Percentiles rank a stretch among this genome's conserved stretches.
Conservation (phyloP, 306 rosid species). For the Citrullus mucosospermus region DNA sequence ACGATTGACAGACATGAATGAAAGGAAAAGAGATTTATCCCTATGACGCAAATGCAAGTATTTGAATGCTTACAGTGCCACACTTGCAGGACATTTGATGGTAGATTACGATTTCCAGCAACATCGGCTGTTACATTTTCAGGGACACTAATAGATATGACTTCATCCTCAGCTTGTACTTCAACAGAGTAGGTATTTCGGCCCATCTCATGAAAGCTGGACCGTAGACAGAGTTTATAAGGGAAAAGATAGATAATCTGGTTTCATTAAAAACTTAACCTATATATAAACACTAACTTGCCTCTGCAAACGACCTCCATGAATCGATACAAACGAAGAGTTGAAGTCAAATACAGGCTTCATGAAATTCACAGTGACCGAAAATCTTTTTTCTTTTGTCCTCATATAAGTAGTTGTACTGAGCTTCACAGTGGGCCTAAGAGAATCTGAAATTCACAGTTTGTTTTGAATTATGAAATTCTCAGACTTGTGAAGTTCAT, state of each 20-base stretch:
- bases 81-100: conserved; percentile 82
- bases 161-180: conserved; percentile 37
- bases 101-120: conserved; percentile 75
- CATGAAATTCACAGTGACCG: conserved; percentile 36
- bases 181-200: conserved; percentile 39
- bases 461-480: not conserved
- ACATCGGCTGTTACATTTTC: conserved; percentile 62
- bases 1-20: not conserved
- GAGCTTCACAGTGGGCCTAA: conserved; percentile 67
- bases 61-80: conserved; percentile 63
- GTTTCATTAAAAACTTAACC: not conserved
- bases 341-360: conserved; percentile 83
- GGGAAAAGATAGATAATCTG: not conserved
- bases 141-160: conserved; percentile 49
- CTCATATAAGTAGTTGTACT: conserved; percentile 51
- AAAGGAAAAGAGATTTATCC: not conserved
- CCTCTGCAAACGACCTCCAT: conserved; percentile 67
- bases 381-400: conserved; percentile 50
- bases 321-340: conserved; percentile 46
- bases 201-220: conserved; percentile 45
- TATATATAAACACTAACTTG: conserved; percentile 20
- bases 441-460: conserved; percentile 43
- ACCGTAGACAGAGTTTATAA: conserved; percentile 5
- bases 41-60: not conserved
- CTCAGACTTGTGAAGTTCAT: not conserved